phyloP scores from a whole-genome alignment of 257 asterid genomes.

The Linaria vulgaris region DNA sequence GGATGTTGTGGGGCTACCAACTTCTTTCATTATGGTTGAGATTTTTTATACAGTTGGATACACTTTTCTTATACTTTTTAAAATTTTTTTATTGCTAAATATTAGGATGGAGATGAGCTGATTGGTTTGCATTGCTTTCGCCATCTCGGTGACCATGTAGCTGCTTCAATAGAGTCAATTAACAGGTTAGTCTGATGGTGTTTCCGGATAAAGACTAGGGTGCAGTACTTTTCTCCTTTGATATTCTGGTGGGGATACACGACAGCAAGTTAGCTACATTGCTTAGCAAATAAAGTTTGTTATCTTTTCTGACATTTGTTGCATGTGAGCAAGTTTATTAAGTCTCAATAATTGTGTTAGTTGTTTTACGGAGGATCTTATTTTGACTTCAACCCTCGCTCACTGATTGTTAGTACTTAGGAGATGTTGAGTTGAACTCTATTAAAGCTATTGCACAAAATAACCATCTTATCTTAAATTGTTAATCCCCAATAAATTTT shows the following conservation, averaged over 20 bases:
- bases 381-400: conserved; percentile 6
- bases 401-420: conserved; percentile 21
- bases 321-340: neutral
- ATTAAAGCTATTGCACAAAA: too few species aligned
- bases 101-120: conserved; percentile 90
- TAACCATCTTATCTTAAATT: too few species aligned
- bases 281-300: neutral
- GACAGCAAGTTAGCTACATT: conserved; percentile 12
- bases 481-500: conserved; percentile 7
- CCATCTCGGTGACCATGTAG: conserved; percentile 82
- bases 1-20: neutral
- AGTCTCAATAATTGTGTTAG: neutral
- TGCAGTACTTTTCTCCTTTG: conserved; percentile 21
- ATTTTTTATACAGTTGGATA: neutral
- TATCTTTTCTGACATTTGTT: neutral
- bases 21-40: too few species aligned
- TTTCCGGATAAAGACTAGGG: conserved; percentile 25
- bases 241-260: conserved; percentile 19
- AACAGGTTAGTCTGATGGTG: conserved; percentile 68
- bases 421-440: neutral
- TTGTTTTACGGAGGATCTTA: neutral
- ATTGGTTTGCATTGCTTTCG: conserved; percentile 97
- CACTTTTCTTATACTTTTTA: conserved; percentile 12
- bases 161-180: conserved; percentile 80
- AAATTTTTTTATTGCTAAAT: neutral